Percentiles rank a stretch among this genome's conserved stretches.
phyloP scores from a whole-genome alignment of 176 grass and related monocot genomes.

The Pontederia paniculata region DNA sequence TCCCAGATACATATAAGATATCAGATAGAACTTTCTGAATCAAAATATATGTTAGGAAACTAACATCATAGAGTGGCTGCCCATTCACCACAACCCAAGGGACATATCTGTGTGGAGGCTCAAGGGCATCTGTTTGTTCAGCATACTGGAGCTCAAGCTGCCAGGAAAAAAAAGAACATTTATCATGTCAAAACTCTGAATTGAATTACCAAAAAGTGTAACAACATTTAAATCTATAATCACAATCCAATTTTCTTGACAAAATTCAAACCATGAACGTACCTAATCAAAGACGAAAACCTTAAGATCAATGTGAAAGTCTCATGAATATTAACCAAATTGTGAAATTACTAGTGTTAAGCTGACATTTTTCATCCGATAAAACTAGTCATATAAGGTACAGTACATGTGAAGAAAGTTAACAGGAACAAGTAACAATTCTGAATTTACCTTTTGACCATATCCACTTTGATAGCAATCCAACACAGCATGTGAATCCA shows the following conservation, averaged over 20 bases:
- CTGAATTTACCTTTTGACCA: constrained; percentile 37
- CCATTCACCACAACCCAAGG: constrained; percentile 90
- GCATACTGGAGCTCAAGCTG: constrained; percentile 81
- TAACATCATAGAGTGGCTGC: constrained; percentile 55
- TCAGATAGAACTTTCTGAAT: neutral
- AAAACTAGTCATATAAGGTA: too few species aligned
- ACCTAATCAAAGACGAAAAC: too few species aligned
- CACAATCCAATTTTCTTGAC: too few species aligned
- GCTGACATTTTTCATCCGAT: too few species aligned
- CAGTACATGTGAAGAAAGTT: too few species aligned
- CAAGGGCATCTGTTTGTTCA: constrained; percentile 49
- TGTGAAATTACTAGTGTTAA: too few species aligned
- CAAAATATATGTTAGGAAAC: neutral
- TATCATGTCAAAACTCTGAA: neutral
- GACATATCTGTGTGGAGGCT: constrained; percentile 66
- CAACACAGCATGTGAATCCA: constrained; percentile 49
- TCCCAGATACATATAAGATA: too few species aligned
- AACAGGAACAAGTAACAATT: too few species aligned
- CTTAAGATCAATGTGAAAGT: too few species aligned
- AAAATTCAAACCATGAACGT: too few species aligned
- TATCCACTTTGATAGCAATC: constrained; percentile 46
- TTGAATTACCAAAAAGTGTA: neutral
- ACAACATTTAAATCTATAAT: too few species aligned
- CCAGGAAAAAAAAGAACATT: neutral
- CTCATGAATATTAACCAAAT: too few species aligned